Conservation (phyloP, 1,284 basidiomycete genomes). For the Puccinia hordei region DNA sequence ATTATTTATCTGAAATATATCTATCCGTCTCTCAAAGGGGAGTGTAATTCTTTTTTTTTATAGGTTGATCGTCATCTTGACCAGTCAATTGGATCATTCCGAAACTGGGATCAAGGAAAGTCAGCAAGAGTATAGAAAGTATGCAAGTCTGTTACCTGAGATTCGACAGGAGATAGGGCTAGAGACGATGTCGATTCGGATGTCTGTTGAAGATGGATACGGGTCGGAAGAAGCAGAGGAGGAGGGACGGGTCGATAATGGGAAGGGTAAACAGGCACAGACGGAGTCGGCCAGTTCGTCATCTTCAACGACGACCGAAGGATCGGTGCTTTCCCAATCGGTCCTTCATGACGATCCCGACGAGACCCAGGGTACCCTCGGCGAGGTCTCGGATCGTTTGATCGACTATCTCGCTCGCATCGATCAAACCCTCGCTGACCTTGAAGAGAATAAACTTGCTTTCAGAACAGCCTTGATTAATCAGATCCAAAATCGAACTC, state of each 20-base stretch:
- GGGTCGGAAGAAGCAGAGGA: not conserved
- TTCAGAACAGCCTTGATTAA: not conserved
- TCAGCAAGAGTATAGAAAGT: not conserved
- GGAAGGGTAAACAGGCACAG: not conserved
- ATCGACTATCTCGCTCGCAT: not conserved
- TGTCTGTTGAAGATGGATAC: not conserved
- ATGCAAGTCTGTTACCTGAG: not conserved
- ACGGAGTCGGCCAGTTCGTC: not conserved
- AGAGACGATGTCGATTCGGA: not conserved
- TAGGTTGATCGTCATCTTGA: slow-evolving; percentile 4
- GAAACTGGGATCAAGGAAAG: not conserved
- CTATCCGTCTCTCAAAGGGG: not conserved
- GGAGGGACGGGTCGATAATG: not conserved
- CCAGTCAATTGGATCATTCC: not conserved
- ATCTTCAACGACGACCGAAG: slow-evolving; percentile 11
- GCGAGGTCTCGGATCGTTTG: not conserved
- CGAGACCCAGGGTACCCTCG: too few species aligned
- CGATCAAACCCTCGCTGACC: not conserved
- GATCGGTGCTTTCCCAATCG: slow-evolving; percentile 16
- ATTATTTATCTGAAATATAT: not conserved
- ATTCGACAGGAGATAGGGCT: slow-evolving; percentile 10
- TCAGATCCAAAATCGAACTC: not conserved
- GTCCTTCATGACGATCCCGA: not conserved
- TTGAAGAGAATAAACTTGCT: not conserved
- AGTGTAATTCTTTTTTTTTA: not conserved